Evolutionary conservation across 192 early-diverging fungal genomes (phyloP), one percentile per base, ranked within the genome.

Genomic region (Entophlyctis helioformis): DNA sequence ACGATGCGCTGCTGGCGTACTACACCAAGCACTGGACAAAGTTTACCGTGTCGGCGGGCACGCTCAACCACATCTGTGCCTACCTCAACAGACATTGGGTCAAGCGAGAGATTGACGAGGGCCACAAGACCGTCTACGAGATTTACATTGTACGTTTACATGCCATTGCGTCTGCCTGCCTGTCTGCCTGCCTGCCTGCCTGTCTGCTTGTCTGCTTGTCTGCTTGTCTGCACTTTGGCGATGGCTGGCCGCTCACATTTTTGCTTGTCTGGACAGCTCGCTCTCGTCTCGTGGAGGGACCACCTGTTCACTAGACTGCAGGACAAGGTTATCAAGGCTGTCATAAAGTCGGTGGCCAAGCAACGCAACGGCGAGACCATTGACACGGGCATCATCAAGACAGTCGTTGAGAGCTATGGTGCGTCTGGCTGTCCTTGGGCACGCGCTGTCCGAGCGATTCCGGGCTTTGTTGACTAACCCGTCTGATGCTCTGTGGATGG

Each of bases 81-180:
- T 98, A 98, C 60, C 71, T 98, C 39, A 98, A 98, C 64, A 80
- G 91, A 28, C 85, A 91, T 60, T 98, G 95, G 95, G 86, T 96
- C 35, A 91, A 87, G 63, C 73, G 95, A 53, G 87, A 94, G 66
- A 83, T 91, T 42, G 90, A 94, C 31, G 95, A 98, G 50, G 86
- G 88, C 23, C 79, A 74, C 59, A 86, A 83, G 66, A 73, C 71
- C 50, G 80, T 92, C 21, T 86, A 83, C 55, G 90, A 96, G 46
- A 82, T 99, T 31, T 88, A 91, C 63, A 96, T 87, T 46, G 83
- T 98, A 72, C 71, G 70, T 46, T 65, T 32, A 12, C 39, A 25
- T 5, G 3, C 12, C 11, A 34, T 18, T 33, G 18, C 11, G 21
- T 31, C 42, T n/a, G 28, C 11, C 29, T 31, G 4, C 29, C 29